Percentiles rank a stretch among this genome's conserved stretches.
Evolutionary conservation across 1,139 yeast species (phyloP).

Genomic region (Suzukiozyma palmioleophila): DNA sequence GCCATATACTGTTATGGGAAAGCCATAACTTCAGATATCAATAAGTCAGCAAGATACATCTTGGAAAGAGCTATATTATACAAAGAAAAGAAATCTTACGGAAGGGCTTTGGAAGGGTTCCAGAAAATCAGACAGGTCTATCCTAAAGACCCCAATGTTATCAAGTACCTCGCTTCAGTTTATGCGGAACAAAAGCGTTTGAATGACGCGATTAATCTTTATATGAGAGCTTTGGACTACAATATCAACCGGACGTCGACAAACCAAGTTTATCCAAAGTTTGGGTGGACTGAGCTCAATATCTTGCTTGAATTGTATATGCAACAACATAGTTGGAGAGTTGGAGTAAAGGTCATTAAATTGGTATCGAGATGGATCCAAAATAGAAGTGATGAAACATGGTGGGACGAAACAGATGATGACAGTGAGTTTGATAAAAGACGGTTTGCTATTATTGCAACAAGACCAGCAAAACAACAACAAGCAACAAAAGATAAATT

Average conservation of each 20-base stretch:
- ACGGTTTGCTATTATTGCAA: constrained; percentile 36
- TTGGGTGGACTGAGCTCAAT: constrained; percentile 88
- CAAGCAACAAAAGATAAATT: constrained; percentile 30
- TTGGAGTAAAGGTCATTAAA: constrained; percentile 64
- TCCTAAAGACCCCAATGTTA: constrained; percentile 59
- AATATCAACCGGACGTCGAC: constrained; percentile 38
- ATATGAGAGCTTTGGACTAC: constrained; percentile 59
- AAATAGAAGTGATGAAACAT: constrained; percentile 61
- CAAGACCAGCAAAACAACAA: constrained; percentile 9
- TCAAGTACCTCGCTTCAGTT: constrained; percentile 72
- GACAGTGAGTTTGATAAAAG: constrained; percentile 74
- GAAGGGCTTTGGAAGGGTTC: constrained; percentile 74
- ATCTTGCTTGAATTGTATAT: constrained; percentile 75
- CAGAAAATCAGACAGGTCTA: constrained; percentile 55
- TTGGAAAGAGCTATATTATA: constrained; percentile 63
- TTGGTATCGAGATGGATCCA: constrained; percentile 82
- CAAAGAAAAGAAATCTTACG: constrained; percentile 57
- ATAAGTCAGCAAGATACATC: constrained; percentile 50
- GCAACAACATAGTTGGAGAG: constrained; percentile 57
- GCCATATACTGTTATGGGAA: constrained; percentile 80
- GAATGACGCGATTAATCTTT: constrained; percentile 77
- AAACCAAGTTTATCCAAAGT: constrained; percentile 36
- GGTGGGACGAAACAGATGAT: constrained; percentile 76
- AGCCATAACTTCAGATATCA: constrained; percentile 57
- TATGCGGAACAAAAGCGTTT: constrained; percentile 73